Evolutionary conservation across 371 early-diverging fungal species (phyloP).

Genomic region (Mucor velutinosus): DNA sequence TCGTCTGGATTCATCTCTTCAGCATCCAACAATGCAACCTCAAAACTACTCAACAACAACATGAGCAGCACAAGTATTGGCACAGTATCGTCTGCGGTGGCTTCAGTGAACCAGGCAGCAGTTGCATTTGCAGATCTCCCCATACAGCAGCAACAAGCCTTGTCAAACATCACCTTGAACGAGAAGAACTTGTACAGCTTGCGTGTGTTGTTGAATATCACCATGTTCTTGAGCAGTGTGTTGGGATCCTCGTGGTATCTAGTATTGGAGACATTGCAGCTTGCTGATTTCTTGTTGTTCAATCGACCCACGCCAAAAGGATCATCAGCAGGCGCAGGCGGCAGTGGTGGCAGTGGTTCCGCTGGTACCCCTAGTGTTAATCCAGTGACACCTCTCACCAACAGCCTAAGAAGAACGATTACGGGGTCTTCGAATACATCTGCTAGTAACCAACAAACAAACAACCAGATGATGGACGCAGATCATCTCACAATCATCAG

Average conservation of each 20-base stretch:
- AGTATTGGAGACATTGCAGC: conserved; percentile 87
- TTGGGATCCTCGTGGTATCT: conserved; percentile 87
- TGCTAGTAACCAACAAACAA: conserved; percentile 4
- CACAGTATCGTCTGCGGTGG: conserved; percentile 15
- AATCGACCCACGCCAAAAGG: conserved; percentile 52
- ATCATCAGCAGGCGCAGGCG: background rate
- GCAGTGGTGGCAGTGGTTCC: background rate
- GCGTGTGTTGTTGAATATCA: conserved; percentile 72
- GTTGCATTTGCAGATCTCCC: conserved; percentile 42
- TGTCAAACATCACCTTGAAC: conserved; percentile 56
- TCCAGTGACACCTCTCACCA: background rate
- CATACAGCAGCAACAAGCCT: conserved; percentile 44
- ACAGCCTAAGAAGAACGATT: conserved; percentile 34
- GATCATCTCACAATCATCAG: conserved; percentile 59
- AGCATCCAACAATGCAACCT: background rate
- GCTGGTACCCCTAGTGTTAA: background rate
- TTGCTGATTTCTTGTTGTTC: conserved; percentile 67
- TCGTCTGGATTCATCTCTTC: conserved; percentile 38
- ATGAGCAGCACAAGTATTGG: conserved; percentile 27
- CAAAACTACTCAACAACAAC: conserved; percentile 11
- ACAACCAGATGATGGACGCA: conserved; percentile 44
- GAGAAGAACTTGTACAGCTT: conserved; percentile 82
- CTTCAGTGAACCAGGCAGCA: conserved; percentile 11
- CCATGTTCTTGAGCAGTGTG: conserved; percentile 73
- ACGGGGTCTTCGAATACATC: conserved; percentile 18